A percentile compares a stretch with the other conserved stretches of the same genome.
Conservation (phyloP, 148 eudicot genomes). For the Vaccinium macrocarpon region DNA sequence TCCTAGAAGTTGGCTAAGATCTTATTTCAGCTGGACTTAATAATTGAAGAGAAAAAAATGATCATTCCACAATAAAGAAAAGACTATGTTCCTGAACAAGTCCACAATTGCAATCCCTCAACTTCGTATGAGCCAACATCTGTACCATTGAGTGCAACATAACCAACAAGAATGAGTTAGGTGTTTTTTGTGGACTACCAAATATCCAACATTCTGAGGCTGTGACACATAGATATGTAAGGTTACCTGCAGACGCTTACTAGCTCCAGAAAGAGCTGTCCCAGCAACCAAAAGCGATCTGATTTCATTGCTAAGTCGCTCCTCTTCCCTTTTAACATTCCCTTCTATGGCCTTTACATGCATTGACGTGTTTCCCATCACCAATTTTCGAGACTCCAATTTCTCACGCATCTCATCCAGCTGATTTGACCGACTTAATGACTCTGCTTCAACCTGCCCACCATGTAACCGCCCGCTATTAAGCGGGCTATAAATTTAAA, state of each 20-base stretch:
- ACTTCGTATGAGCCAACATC: background rate
- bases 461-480: conserved; percentile 31
- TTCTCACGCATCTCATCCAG: conserved; percentile 84
- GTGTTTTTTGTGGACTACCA: background rate
- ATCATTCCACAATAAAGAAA: background rate
- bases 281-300: conserved; percentile 78
- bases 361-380: conserved; percentile 76
- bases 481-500: conserved; percentile 28
- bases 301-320: conserved; percentile 67
- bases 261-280: conserved; percentile 67
- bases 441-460: conserved; percentile 72
- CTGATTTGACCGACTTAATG: conserved; percentile 64
- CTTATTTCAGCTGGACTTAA: background rate
- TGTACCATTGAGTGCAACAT: background rate
- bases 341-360: conserved; percentile 69
- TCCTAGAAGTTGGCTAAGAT: too few relatives aligned
- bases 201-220: background rate
- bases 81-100: background rate
- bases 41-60: background rate
- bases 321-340: conserved; percentile 77
- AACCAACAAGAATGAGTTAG: background rate
- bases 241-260: conserved; percentile 68
- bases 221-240: background rate
- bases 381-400: conserved; percentile 62
- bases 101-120: background rate